Evolutionary conservation across 352 stramenopile species (phyloP).

Genomic region (Thalassiosira delicatula): DNA sequence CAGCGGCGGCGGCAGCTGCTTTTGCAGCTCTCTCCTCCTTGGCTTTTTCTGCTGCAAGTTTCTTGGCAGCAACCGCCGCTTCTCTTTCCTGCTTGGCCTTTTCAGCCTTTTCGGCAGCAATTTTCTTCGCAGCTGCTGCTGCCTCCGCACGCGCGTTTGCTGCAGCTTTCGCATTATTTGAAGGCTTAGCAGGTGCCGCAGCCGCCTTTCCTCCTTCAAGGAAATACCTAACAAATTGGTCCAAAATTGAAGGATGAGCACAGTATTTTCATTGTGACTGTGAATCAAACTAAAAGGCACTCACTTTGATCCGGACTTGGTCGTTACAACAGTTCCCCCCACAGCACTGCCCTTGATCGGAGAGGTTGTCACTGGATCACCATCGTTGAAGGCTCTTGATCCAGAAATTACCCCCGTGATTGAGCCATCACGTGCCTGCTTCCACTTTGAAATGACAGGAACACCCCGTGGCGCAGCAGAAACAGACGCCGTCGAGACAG

Average conservation of each 20-base stretch:
- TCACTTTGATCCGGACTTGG: slow-evolving; percentile 56
- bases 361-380: slow-evolving; percentile 68
- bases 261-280: no score
- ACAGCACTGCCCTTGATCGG: slow-evolving; percentile 58
- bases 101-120: slow-evolving; percentile 37
- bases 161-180: slow-evolving; percentile 25
- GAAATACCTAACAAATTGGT: slow-evolving; percentile 16
- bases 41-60: slow-evolving; percentile 30
- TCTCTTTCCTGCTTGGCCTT: slow-evolving; percentile 23
- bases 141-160: slow-evolving; percentile 33
- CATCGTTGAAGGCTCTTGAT: slow-evolving; percentile 66
- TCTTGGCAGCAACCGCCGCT: slow-evolving; percentile 35
- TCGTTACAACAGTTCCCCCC: slow-evolving; percentile 48
- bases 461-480: slow-evolving; percentile 59
- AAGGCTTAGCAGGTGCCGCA: slow-evolving; percentile 17
- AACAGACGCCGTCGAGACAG: slow-evolving; percentile 6
- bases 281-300: no score
- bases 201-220: slow-evolving; percentile 28
- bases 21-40: slow-evolving; percentile 27
- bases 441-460: slow-evolving; percentile 67
- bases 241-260: neutral
- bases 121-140: slow-evolving; percentile 44
- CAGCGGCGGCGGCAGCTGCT: slow-evolving; percentile 24
- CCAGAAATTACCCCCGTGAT: slow-evolving; percentile 70
- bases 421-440: slow-evolving; percentile 71